Conservation (phyloP, 176 grass and related monocot genomes). For the Aegilops umbellulata region DNA sequence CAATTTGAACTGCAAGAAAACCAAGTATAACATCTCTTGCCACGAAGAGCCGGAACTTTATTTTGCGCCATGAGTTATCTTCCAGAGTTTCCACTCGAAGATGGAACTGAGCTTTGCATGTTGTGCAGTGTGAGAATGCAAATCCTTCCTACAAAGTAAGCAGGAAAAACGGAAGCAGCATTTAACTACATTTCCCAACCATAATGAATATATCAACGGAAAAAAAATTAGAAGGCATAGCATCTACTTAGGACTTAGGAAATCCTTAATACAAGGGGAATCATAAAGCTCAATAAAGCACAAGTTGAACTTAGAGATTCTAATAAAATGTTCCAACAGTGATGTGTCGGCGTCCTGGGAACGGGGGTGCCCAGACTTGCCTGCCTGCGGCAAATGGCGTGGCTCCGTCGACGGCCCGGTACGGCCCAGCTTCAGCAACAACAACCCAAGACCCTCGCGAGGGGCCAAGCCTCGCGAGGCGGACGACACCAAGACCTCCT, state of each 20-base stretch:
- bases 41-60: conserved; percentile 89
- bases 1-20: conserved; percentile 88
- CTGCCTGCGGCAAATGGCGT: too few relatives aligned
- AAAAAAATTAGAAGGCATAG: neutral
- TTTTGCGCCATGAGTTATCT: conserved; percentile 97
- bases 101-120: conserved; percentile 97
- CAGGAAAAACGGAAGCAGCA: neutral
- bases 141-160: conserved; percentile 73
- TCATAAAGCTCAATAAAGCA: conserved; percentile 20
- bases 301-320: conserved; percentile 24
- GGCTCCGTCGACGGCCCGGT: too few relatives aligned
- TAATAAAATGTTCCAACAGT: conserved; percentile 5
- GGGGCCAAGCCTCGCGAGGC: too few relatives aligned
- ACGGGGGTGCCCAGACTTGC: too few relatives aligned
- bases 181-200: neutral
- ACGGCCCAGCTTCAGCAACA: too few relatives aligned
- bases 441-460: too few relatives aligned
- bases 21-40: conserved; percentile 93
- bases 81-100: conserved; percentile 80
- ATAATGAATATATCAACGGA: neutral
- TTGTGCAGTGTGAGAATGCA: conserved; percentile 97
- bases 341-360: neutral
- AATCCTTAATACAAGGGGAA: neutral
- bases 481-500: too few relatives aligned
- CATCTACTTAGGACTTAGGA: neutral